Percentiles rank a stretch among this genome's conserved stretches.
phyloP scores from a whole-genome alignment of 1,139 yeast genomes.

The Debaryomycetaceae sp. region DNA sequence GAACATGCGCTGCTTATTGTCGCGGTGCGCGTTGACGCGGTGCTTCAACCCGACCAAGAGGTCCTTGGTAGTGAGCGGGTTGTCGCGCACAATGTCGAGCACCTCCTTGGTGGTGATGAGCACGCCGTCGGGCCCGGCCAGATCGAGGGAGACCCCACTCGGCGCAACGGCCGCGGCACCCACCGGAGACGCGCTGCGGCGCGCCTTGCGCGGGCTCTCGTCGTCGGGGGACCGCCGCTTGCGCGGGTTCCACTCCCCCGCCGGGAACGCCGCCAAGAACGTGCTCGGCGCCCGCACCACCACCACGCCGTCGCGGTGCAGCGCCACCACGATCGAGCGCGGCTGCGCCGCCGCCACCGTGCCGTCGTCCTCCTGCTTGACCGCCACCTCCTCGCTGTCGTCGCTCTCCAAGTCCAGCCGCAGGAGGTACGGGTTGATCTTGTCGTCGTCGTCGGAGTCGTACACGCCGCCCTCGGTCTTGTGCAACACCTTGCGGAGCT shows the following conservation, averaged over 20 bases:
- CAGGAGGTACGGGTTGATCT: conserved; percentile 72
- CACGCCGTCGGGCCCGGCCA: conserved; percentile 38
- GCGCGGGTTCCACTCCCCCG: conserved; percentile 82
- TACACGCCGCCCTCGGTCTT: conserved; percentile 88
- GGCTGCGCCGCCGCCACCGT: conserved; percentile 66
- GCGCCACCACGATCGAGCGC: conserved; percentile 53
- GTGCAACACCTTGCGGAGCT: conserved; percentile 75
- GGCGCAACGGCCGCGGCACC: no score
- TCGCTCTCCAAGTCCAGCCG: conserved; percentile 64
- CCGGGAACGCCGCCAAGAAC: conserved; percentile 64
- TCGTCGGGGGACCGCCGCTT: conserved; percentile 21
- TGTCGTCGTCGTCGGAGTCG: conserved; percentile 78
- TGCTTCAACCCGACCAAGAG: conserved; percentile 57
- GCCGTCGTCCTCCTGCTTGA: conserved; percentile 40
- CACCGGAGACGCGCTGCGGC: no score
- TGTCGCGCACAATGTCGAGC: conserved; percentile 54
- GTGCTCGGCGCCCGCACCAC: conserved; percentile 61
- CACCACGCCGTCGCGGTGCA: conserved; percentile 78
- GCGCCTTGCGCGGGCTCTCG: conserved; percentile 31
- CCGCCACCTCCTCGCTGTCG: conserved; percentile 24
- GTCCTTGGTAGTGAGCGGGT: conserved; percentile 63
- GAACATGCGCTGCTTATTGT: conserved; percentile 65
- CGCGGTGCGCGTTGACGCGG: conserved; percentile 64
- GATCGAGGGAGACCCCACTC: no score
- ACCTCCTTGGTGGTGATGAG: conserved; percentile 71